A percentile compares a stretch with the other conserved stretches of the same genome.
Evolutionary conservation across 2,329 filamentous ascomycete genomes (phyloP).

Genomic region (Monosporascus ibericus): DNA sequence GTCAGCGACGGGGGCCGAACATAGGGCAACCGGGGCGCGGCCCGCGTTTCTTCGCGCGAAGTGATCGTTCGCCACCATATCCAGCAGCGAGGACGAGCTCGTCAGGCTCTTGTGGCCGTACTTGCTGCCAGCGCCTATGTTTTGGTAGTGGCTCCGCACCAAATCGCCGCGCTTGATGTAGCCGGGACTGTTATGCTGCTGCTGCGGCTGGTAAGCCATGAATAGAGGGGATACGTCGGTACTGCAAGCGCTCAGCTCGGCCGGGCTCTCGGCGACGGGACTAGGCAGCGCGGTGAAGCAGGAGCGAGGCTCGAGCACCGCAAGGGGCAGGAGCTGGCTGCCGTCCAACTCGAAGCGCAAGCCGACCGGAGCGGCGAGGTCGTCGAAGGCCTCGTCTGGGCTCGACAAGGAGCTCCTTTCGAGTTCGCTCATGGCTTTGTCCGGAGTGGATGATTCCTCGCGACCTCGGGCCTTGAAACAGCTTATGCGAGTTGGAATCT

Average conservation of each 20-base stretch:
- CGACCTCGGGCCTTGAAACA: not conserved
- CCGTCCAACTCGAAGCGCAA: not conserved
- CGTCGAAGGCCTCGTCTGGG: not conserved
- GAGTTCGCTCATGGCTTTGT: not conserved
- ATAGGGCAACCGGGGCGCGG: not conserved
- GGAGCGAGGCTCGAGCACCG: not conserved
- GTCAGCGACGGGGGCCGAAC: not conserved
- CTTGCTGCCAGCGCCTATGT: not conserved
- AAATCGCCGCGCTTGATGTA: not conserved
- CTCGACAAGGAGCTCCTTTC: not conserved
- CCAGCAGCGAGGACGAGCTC: too few relatives aligned
- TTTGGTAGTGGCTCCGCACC: not conserved
- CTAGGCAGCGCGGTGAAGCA: not conserved
- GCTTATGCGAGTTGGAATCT: not conserved
- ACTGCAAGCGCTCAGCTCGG: not conserved
- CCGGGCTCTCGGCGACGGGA: not conserved
- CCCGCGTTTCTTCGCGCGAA: too few relatives aligned
- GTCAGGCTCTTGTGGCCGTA: not conserved
- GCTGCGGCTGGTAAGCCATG: not conserved
- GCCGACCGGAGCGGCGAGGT: not conserved
- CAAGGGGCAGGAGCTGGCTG: not conserved
- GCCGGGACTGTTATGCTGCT: not conserved
- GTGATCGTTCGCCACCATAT: too few relatives aligned
- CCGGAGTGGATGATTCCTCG: not conserved
- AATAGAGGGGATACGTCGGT: not conserved